Percentiles rank a stretch among this genome's conserved stretches.
Conservation (phyloP, 1,284 basidiomycete species). For the Mycena sp. region DNA sequence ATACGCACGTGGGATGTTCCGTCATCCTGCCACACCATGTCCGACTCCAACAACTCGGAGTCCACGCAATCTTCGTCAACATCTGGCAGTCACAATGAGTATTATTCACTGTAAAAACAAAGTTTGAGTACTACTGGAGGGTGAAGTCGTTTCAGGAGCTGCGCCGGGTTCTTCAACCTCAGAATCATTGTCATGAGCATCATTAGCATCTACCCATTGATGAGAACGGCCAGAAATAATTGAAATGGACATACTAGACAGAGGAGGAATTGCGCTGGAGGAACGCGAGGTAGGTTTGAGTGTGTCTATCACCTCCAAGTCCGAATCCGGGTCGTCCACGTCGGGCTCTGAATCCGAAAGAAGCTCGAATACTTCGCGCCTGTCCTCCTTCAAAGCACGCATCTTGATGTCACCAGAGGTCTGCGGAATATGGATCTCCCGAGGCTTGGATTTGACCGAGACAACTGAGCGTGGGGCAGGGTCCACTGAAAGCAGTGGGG, state of each 20-base stretch:
- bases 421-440: too few species aligned
- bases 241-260: not conserved
- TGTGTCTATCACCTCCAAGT: not conserved
- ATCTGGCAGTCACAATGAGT: not conserved
- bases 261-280: not conserved
- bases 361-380: not conserved
- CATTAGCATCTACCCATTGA: not conserved
- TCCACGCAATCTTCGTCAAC: not conserved
- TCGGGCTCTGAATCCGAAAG: slow-evolving; percentile 10
- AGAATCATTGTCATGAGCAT: not conserved
- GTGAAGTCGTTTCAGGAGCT: not conserved
- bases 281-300: not conserved
- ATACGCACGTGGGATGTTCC: not conserved
- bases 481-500: too few species aligned
- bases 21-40: slow-evolving; percentile 3
- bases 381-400: not conserved
- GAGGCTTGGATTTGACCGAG: too few species aligned
- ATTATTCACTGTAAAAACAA: not conserved
- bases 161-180: too few species aligned
- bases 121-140: not conserved
- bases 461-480: too few species aligned
- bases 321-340: not conserved
- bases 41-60: not conserved
- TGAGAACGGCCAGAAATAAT: not conserved
- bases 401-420: too few species aligned